Conservation (phyloP, 331 rosid species). For the Spiraea crenata region DNA sequence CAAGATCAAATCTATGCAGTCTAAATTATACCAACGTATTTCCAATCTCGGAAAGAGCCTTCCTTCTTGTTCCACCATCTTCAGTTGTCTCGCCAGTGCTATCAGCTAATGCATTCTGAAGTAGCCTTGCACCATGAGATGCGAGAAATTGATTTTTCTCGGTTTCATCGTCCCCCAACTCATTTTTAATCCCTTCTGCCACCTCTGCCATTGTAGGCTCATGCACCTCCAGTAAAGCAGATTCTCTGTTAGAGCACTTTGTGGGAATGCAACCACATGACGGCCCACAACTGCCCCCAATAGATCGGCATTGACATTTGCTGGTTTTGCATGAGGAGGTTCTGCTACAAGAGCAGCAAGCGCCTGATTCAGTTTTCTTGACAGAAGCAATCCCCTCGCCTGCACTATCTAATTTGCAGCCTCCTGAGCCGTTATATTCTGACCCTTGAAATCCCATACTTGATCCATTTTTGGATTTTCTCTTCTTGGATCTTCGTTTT, state of each 20-base stretch:
- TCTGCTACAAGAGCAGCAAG: slow-evolving; percentile 71
- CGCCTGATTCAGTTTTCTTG: slow-evolving; percentile 15
- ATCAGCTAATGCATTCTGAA: slow-evolving; percentile 65
- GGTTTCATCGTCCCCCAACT: slow-evolving; percentile 35
- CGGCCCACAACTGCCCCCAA: slow-evolving; percentile 47
- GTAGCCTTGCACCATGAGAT: slow-evolving; percentile 77
- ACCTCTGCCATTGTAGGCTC: slow-evolving; percentile 23
- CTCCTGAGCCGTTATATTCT: slow-evolving; percentile 24
- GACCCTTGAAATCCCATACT: slow-evolving; percentile 26
- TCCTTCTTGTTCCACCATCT: slow-evolving; percentile 44
- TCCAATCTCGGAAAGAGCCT: slow-evolving; percentile 78
- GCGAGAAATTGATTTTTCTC: slow-evolving; percentile 50
- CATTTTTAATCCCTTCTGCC: slow-evolving; percentile 31
- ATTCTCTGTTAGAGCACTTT: slow-evolving; percentile 62
- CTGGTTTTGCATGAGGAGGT: slow-evolving; percentile 68
- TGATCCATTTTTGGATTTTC: slow-evolving; percentile 38
- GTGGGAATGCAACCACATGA: slow-evolving; percentile 52
- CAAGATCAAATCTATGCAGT: neutral
- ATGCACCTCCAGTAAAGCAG: slow-evolving; percentile 1
- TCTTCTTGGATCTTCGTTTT: slow-evolving; percentile 30
- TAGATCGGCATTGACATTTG: slow-evolving; percentile 60
- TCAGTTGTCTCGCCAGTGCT: slow-evolving; percentile 42
- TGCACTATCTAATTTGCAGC: slow-evolving; percentile 29
- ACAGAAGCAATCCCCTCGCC: slow-evolving; percentile 13
- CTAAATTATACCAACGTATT: slow-evolving; percentile 55